A percentile compares a stretch with the other conserved stretches of the same genome.
These are phyloP conservation scores for Mariannaea sp. DNA, from an alignment of 2,329 filamentous ascomycete species.

Conservation along the genomic window DNA sequence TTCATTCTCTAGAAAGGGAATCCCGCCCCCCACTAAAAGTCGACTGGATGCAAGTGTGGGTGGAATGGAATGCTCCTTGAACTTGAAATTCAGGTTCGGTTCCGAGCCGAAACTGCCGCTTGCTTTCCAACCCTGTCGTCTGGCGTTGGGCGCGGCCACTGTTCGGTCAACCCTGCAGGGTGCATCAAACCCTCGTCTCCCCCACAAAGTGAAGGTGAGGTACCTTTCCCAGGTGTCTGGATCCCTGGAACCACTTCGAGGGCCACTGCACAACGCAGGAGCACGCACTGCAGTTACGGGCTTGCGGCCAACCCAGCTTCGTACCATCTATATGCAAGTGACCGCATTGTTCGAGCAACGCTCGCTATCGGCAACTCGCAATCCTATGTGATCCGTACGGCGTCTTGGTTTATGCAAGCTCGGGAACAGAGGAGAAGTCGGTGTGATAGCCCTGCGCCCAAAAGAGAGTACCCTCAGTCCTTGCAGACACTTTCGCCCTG, in stretches of 20 bases:
- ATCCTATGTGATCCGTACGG: slow-evolving; percentile 30
- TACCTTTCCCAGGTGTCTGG: slow-evolving; percentile 24
- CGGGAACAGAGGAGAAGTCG: slow-evolving; percentile 33
- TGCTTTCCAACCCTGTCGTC: slow-evolving; percentile 1
- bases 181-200: slow-evolving; percentile 13
- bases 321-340: slow-evolving; percentile 5
- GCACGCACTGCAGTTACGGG: slow-evolving; percentile 10
- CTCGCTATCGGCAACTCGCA: slow-evolving; percentile 23
- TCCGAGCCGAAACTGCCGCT: slow-evolving; percentile 20
- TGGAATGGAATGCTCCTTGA: slow-evolving; percentile 11
- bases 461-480: slow-evolving; percentile 30
- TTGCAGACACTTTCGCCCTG: slow-evolving; percentile 26
- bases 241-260: slow-evolving; percentile 24
- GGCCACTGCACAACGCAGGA: slow-evolving; percentile 19
- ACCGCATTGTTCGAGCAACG: slow-evolving; percentile 23
- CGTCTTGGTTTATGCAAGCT: slow-evolving; percentile 35
- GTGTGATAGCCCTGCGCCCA: slow-evolving; percentile 32
- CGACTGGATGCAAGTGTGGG: slow-evolving; percentile 6
- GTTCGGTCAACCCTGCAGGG: slow-evolving; percentile 23
- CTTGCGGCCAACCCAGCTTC: slow-evolving; percentile 7
- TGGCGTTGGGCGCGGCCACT: slow-evolving; percentile 22
- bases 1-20: neutral
- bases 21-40: slow-evolving; percentile 4
- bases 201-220: slow-evolving; percentile 16
- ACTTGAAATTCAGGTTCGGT: slow-evolving; percentile 8